Percentiles rank a stretch among this genome's conserved stretches.
Evolutionary conservation across 2,329 filamentous ascomycete species (phyloP).

Genomic region (Penicillium paneum): DNA sequence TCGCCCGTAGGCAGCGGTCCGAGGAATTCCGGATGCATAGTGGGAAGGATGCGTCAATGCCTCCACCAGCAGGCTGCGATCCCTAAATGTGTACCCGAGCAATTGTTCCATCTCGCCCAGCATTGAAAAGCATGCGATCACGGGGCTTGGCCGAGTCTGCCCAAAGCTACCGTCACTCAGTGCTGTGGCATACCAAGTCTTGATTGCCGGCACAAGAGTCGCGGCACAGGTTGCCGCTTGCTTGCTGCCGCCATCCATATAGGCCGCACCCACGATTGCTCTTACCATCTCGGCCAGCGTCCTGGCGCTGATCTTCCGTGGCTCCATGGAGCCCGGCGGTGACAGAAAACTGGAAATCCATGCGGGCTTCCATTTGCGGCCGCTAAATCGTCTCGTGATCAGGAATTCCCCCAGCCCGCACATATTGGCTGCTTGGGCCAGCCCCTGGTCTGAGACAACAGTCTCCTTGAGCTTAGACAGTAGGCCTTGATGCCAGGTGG

Average conservation of each 20-base stretch:
- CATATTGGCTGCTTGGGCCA: not conserved
- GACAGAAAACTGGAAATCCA: not conserved
- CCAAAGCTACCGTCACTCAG: not conserved
- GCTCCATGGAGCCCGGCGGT: not conserved
- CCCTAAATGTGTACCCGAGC: slow-evolving; percentile 5
- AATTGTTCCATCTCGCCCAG: not conserved
- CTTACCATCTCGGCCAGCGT: not conserved
- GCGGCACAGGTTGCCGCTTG: not conserved
- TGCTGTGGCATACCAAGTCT: not conserved
- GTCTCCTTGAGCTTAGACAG: not conserved
- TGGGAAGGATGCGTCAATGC: slow-evolving; percentile 9
- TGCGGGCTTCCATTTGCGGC: not conserved
- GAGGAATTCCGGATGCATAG: not conserved
- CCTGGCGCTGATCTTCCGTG: not conserved
- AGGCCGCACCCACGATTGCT: not conserved
- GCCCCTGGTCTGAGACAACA: not conserved
- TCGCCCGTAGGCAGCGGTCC: not conserved
- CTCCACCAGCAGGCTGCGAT: slow-evolving; percentile 7
- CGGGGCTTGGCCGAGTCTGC: not conserved
- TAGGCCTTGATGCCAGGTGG: slow-evolving; percentile 2
- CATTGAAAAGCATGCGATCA: not conserved
- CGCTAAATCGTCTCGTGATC: not conserved
- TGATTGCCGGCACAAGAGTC: not conserved
- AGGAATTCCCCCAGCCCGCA: not conserved
- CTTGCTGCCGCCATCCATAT: not conserved